Conservation (phyloP, 805 yeast species). For the Cyberlindnera lachancei region DNA sequence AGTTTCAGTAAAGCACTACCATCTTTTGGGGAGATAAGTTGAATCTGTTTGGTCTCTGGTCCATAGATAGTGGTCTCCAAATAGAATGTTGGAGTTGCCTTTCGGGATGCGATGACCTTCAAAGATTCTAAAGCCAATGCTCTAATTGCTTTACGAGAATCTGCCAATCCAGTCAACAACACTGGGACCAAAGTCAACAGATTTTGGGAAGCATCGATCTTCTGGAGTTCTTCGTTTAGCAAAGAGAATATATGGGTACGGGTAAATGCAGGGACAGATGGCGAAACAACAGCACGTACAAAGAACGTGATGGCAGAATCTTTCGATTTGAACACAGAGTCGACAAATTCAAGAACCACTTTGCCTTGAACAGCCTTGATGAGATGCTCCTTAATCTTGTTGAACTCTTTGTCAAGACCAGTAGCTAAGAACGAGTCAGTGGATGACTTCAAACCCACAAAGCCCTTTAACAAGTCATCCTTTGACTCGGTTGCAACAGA, state of each 20-base stretch:
- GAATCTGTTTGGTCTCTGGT: conserved; percentile 34
- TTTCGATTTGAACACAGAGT: conserved; percentile 29
- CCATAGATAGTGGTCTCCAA: conserved; percentile 57
- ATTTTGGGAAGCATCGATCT: conserved; percentile 30
- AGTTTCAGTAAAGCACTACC: conserved; percentile 36
- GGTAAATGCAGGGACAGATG: conserved; percentile 50
- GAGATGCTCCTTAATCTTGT: conserved; percentile 33
- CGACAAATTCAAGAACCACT: conserved; percentile 20
- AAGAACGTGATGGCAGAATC: conserved; percentile 51
- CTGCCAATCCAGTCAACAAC: conserved; percentile 45
- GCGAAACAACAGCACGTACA: conserved; percentile 47
- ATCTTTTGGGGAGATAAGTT: conserved; percentile 61
- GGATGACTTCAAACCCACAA: conserved; percentile 12
- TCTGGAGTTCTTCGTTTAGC: conserved; percentile 27
- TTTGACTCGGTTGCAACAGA: conserved; percentile 8
- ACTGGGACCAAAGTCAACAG: conserved; percentile 54
- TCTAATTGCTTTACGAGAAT: conserved; percentile 45
- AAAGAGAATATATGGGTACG: conserved; percentile 42
- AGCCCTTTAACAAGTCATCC: conserved; percentile 10
- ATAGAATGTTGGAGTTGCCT: conserved; percentile 32
- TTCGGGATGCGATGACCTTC: conserved; percentile 29
- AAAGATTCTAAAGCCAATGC: conserved; percentile 31
- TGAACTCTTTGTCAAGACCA: conserved; percentile 33
- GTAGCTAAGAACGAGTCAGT: conserved; percentile 30
- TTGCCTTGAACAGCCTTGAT: conserved; percentile 33